phyloP scores from a whole-genome alignment of 2,329 filamentous ascomycete genomes.

The Arthrobotrys sphaeroides region DNA sequence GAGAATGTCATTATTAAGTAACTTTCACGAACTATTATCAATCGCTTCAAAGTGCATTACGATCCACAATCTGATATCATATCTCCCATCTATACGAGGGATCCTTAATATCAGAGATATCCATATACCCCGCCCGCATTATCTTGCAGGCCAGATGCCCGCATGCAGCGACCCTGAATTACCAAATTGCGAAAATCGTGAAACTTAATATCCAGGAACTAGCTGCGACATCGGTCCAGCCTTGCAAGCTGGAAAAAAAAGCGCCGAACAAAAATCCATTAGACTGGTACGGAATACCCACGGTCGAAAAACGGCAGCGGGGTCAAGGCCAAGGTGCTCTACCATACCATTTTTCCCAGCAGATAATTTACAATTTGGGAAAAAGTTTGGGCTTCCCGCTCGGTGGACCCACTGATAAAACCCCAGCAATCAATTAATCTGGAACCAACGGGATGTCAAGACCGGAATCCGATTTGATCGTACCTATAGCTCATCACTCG shows the following conservation, averaged over 20 bases:
- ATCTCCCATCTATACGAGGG: background rate
- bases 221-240: background rate
- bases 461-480: conserved; percentile 28
- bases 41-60: background rate
- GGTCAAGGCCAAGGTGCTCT: no score
- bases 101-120: conserved; percentile 7
- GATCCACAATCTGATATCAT: conserved; percentile 34
- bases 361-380: background rate
- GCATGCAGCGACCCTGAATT: conserved; percentile 21
- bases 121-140: no score
- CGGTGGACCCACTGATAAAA: conserved; percentile 7
- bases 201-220: conserved; percentile 12
- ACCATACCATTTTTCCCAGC: background rate
- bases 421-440: conserved; percentile 27
- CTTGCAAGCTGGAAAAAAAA: background rate
- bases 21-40: background rate
- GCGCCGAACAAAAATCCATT: background rate
- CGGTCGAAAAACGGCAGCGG: no score
- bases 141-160: no score
- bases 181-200: conserved; percentile 14
- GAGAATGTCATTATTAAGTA: background rate
- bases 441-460: conserved; percentile 35
- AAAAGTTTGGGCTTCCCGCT: conserved; percentile 29
- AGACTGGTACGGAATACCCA: background rate
- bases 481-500: conserved; percentile 24